Conservation (phyloP, 2,329 filamentous ascomycete genomes). For the Epicoccum nigrum region DNA sequence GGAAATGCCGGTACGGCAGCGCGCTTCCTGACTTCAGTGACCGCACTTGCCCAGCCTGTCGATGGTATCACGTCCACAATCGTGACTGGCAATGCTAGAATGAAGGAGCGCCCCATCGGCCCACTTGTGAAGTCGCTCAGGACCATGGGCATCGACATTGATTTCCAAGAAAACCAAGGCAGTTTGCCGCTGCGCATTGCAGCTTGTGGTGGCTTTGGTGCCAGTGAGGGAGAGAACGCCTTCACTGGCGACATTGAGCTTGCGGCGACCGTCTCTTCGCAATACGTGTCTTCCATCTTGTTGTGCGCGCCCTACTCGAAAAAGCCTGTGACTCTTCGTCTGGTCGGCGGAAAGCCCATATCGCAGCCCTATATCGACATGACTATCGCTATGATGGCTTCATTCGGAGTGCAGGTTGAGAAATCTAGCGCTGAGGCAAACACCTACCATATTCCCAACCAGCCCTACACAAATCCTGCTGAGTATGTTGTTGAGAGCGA, state of each 20-base stretch:
- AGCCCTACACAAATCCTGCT: slow-evolving; percentile 78
- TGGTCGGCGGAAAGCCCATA: slow-evolving; percentile 96
- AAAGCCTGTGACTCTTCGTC: slow-evolving; percentile 83
- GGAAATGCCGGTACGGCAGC: slow-evolving; percentile 97
- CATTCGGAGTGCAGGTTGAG: slow-evolving; percentile 83
- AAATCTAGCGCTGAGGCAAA: slow-evolving; percentile 79
- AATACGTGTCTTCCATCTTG: slow-evolving; percentile 95
- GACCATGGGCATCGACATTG: slow-evolving; percentile 83
- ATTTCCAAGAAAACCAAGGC: slow-evolving; percentile 82
- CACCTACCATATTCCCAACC: slow-evolving; percentile 92
- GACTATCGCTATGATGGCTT: slow-evolving; percentile 96
- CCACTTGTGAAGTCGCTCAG: slow-evolving; percentile 89
- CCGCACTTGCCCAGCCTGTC: slow-evolving; percentile 76
- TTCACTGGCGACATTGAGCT: slow-evolving; percentile 82
- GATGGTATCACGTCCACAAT: slow-evolving; percentile 70
- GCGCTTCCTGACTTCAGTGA: slow-evolving; percentile 90
- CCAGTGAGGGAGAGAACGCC: slow-evolving; percentile 69
- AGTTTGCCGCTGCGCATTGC: slow-evolving; percentile 84
- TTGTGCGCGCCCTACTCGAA: slow-evolving; percentile 98
- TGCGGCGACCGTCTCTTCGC: slow-evolving; percentile 95
- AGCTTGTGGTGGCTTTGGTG: slow-evolving; percentile 64
- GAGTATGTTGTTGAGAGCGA: slow-evolving; percentile 96
- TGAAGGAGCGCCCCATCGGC: slow-evolving; percentile 95
- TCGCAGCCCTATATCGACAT: slow-evolving; percentile 98
- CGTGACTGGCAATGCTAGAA: slow-evolving; percentile 90